Base-by-base conservation (phyloP, 2,329 filamentous ascomycete species). In the Diaporthe aspalathi region DNA sequence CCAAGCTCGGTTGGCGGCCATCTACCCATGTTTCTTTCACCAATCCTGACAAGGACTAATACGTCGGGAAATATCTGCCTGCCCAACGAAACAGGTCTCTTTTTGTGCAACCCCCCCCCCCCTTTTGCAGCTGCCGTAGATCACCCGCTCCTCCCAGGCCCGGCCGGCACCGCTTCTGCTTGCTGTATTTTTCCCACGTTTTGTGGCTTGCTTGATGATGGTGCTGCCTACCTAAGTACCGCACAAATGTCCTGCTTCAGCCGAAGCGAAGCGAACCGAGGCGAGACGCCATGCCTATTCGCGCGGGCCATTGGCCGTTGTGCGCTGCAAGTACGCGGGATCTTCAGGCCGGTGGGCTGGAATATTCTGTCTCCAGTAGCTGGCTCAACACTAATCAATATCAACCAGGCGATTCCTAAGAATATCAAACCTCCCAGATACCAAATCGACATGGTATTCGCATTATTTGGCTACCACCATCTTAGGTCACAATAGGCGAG, bases 121-220 rank as follows among this genome's bases (percentile, higher is more conserved):
- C 43, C 45, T 50, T 24, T 16, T 45, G 20, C 60, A 65, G 60
- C 45, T 24, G n/a, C 45, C 60, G 45, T 24, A 38, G 60, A 65
- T 65, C 60, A 65, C 60, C 60, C 45, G 29, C n/a, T 9, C 43
- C 35, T 9, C 35, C 11, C 2, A 50, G 16, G 29, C 27, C 20
- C 11, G 45, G 12, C 43, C 16, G 45, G 43, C 60, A n/a, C 35
- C 20, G 16, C 32, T 43, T 62, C 40, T 43, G 40, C 40, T 47
- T 47, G 9, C n/a, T 29, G 35, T 27, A 8, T 45, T 22, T 49
- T 45, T 35, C 29, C 60, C 60, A 65, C 60, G 60, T 65, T 65
- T 65, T 65, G 60, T 65, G 43, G 60, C 60, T 65, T 49, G 60
- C 60, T 65, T 49, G 60, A n/a, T 62, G 43, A 38, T n/a, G 57